Evolutionary conservation across 2,329 filamentous ascomycete species (phyloP).

Genomic region (Pezicula radicicola): DNA sequence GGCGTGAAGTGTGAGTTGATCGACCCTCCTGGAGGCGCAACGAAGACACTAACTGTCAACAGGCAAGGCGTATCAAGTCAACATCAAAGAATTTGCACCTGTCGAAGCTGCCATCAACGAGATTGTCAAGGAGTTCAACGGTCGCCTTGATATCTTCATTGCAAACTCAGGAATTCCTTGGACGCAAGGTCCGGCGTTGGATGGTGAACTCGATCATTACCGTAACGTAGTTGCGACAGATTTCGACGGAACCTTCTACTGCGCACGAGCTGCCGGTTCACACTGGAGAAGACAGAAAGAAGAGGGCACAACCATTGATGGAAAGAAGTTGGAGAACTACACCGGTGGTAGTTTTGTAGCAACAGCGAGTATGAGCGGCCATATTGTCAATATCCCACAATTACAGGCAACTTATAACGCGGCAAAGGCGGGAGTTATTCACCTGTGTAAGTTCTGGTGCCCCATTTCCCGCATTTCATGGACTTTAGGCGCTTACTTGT

Average conservation of each 20-base stretch:
- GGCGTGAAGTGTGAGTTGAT: slow-evolving; percentile 60
- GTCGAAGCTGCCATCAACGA: slow-evolving; percentile 48
- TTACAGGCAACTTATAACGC: slow-evolving; percentile 72
- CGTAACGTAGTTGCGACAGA: slow-evolving; percentile 68
- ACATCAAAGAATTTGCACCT: slow-evolving; percentile 47
- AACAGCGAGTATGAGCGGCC: slow-evolving; percentile 75
- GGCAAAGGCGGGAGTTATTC: slow-evolving; percentile 63
- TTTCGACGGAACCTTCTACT: slow-evolving; percentile 76
- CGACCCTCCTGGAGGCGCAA: slow-evolving; percentile 2
- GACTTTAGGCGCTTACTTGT: not conserved
- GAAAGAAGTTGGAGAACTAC: slow-evolving; percentile 58
- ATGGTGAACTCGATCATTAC: slow-evolving; percentile 62
- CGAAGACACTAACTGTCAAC: slow-evolving; percentile 6
- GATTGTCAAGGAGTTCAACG: slow-evolving; percentile 65
- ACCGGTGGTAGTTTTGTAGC: slow-evolving; percentile 70
- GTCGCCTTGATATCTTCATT: slow-evolving; percentile 73
- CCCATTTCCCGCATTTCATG: not conserved
- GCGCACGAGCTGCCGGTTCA: slow-evolving; percentile 64
- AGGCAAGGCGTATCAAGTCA: slow-evolving; percentile 61
- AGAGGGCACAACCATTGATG: slow-evolving; percentile 61
- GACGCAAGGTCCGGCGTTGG: slow-evolving; percentile 65
- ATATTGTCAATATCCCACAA: slow-evolving; percentile 76
- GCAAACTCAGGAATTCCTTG: slow-evolving; percentile 77
- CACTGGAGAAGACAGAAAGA: slow-evolving; percentile 70
- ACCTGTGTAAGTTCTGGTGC: slow-evolving; percentile 46